Evolutionary conservation across 2,329 filamentous ascomycete species (phyloP), one percentile per base, ranked within the genome.

Genomic region (Fusarium oligoseptatum): DNA sequence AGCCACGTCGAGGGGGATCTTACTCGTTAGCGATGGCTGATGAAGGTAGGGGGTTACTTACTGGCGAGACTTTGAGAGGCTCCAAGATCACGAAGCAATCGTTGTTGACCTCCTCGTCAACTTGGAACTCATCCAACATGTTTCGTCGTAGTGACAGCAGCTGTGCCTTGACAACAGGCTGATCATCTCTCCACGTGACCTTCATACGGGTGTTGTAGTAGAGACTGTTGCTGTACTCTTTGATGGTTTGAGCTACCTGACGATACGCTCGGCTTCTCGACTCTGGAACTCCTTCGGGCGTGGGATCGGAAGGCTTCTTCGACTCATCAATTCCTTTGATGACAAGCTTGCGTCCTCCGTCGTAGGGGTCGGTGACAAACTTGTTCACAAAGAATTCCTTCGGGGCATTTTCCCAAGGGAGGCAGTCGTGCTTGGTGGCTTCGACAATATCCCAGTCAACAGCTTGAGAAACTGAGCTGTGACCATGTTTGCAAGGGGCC

Each of bases 201-300:
- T 20, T 83, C 74, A 64, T 90, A 86, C 70, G 91, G 83, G 76
- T 74, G 24, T 91, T 93, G 6, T 87, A 86, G 83, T 90, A 96
- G 20, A 95, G 85, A 80, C 94, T 97, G 76, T 93, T 89, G 61
- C 92, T 95, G 82, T 97, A 98, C 76, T 95, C 92, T 72, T 96
- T 89, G 73, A 98, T 97, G 64, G 89, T 92, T 22, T 87, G 83
- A 12, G 85, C 84, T 2, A 78, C 68, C 62, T 81, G 73, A 68
- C 80, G 77, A 82, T 86, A 85, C 34, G 83, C 68, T 55, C 86
- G 80, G 82, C 89, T 82, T 81, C 80, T 77, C 71, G 88, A 81
- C 77, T 83, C 83, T 6, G 87, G 87, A 17, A 88, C 88, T 60
- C 85, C 85, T 1, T 86, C 83, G 0, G 93, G 93, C 7, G 94